Conservation (phyloP, 371 early-diverging fungal genomes). For the Mortierella sp. region DNA sequence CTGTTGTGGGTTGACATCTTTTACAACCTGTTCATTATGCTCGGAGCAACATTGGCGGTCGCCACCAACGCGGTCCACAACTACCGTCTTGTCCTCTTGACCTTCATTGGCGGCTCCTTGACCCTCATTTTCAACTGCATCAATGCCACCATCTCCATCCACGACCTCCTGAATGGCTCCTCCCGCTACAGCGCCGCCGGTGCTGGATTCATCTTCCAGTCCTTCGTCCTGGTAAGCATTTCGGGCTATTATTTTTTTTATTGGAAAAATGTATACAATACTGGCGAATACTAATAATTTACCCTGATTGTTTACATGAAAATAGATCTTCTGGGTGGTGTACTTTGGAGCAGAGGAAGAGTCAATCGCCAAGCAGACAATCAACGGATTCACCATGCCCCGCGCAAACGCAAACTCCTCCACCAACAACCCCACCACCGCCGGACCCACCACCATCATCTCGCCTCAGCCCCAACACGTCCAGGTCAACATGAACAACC, state of each 20-base stretch:
- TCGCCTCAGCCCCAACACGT: not conserved
- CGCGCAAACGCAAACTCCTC: slow-evolving; percentile 21
- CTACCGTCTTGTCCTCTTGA: slow-evolving; percentile 62
- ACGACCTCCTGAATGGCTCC: not conserved
- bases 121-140: slow-evolving; percentile 70
- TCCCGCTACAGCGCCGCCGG: slow-evolving; percentile 59
- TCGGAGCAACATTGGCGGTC: slow-evolving; percentile 62
- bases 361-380: slow-evolving; percentile 65
- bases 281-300: not conserved
- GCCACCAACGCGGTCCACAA: slow-evolving; percentile 56
- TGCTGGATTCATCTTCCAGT: slow-evolving; percentile 74
- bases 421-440: not conserved
- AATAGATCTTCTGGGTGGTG: slow-evolving; percentile 79
- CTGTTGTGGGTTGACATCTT: slow-evolving; percentile 74
- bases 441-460: not conserved
- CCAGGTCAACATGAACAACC: slow-evolving; percentile 13
- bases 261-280: not conserved
- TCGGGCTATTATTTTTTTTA: too few species aligned
- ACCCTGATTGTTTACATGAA: not conserved
- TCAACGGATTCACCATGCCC: slow-evolving; percentile 59
- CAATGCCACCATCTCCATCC: slow-evolving; percentile 44
- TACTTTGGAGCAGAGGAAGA: slow-evolving; percentile 80
- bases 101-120: slow-evolving; percentile 62
- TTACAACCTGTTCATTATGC: slow-evolving; percentile 64
- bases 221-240: slow-evolving; percentile 66